Percentiles rank a stretch among this genome's conserved stretches.
Evolutionary conservation across 2,329 filamentous ascomycete genomes (phyloP).

Genomic region (Colletotrichum phormii): DNA sequence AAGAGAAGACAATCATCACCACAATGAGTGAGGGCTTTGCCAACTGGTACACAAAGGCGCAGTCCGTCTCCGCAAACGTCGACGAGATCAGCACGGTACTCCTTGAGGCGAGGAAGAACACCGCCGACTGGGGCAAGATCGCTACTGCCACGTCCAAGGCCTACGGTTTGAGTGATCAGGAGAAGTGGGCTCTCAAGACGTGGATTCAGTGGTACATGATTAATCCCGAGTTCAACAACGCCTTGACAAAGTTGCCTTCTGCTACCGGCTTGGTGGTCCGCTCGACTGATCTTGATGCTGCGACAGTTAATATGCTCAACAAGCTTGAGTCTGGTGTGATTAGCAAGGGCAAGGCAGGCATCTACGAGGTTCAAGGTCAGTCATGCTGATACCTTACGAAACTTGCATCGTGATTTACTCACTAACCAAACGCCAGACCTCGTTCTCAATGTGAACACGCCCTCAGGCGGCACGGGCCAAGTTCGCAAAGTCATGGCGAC

Average conservation of each 20-base stretch:
- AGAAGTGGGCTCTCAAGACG: background rate
- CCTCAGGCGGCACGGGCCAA: background rate
- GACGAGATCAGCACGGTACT: background rate
- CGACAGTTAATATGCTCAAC: constrained; percentile 2
- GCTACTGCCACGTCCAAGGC: background rate
- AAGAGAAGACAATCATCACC: background rate
- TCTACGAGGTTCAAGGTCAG: background rate
- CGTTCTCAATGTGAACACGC: background rate
- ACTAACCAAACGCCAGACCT: background rate
- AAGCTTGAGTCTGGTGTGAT: background rate
- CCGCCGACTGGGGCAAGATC: background rate
- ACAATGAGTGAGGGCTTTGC: background rate
- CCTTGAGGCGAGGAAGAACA: background rate
- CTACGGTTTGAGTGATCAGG: background rate
- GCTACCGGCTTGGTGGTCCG: background rate
- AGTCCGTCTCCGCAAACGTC: background rate
- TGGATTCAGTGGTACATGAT: constrained; percentile 1
- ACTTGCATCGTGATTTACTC: background rate
- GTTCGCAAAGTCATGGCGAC: background rate
- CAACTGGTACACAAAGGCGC: background rate
- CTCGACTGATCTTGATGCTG: background rate
- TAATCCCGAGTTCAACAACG: background rate
- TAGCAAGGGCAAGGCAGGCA: background rate
- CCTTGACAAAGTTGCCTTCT: background rate
- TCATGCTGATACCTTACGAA: background rate